Evolutionary conservation across 2,329 filamentous ascomycete species (phyloP), one percentile per base, ranked within the genome.

Genomic region (Aspergillus carbonarius): DNA sequence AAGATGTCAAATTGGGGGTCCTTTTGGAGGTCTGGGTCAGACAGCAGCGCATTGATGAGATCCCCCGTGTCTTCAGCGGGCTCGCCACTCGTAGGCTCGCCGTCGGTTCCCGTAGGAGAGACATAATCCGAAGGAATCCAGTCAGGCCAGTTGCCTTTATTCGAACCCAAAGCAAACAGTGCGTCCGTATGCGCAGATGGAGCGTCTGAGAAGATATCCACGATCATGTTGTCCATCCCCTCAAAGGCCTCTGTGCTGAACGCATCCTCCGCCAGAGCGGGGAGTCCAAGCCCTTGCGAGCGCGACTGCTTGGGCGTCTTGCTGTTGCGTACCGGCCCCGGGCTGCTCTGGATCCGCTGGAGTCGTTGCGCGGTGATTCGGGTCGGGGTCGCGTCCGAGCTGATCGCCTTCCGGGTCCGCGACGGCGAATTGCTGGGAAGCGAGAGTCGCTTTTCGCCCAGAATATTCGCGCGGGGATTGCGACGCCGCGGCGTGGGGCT

Each of bases 401-500:
- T 57, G 13, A 54, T 55, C n/a, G 68, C 65, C 50, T 66, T 70
- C 44, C 66, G 66, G 25, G 60, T 59, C 42, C 58, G 66, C 47
- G 67, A 61, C 44, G 74, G 74, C 4, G 75, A 77, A 34, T 68
- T 66, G 55, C 62, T 66, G 66, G 71, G 79, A 58, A 75, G 67
- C 61, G 72, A 78, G 73, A 66, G 63, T 30, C 72, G 67, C 52
- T 72, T 74, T 47, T 76, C 72, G 12, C 65, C 65, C 20, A 67
- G 44, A 3, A 60, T 55, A 67, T 74, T 81, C 68, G 57, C 74
- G 63, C 65, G 79, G 62, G 63, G 88, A 69, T 83, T 83, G 34
- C 82, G 86, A 63, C 83, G 84, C 37, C 76, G 75, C 52, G 78
- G 79, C 35, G 78, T 73, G 57, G 79, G 76, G 70, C 81, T 82